Evolutionary conservation across 1,284 basidiomycete genomes (phyloP).

Genomic region (Sporisorium graminicola): DNA sequence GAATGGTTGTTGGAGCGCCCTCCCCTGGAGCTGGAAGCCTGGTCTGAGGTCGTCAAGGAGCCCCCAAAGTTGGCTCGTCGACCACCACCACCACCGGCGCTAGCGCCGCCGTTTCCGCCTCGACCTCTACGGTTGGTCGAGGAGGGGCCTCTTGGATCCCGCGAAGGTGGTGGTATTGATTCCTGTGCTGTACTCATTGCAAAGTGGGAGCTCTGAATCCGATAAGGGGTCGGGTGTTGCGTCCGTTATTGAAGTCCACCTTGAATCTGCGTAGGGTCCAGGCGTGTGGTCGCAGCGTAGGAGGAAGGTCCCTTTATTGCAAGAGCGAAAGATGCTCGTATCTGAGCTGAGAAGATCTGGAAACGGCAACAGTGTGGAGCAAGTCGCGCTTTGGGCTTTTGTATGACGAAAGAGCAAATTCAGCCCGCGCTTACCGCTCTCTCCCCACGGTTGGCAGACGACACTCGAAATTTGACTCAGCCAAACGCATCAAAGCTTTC

Average conservation of each 20-base stretch:
- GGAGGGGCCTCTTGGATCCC: conserved; percentile 12
- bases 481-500: background rate
- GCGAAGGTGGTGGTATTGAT: conserved; percentile 15
- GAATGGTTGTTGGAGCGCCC: conserved; percentile 17
- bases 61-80: conserved; percentile 56
- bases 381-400: no score
- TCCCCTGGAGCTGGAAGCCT: conserved; percentile 1
- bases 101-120: conserved; percentile 3
- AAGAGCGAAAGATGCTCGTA: background rate
- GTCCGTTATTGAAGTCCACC: background rate
- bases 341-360: background rate
- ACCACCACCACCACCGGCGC: conserved; percentile 13
- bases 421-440: background rate
- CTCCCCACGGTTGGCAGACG: conserved; percentile 4
- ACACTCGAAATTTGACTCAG: conserved; percentile 9
- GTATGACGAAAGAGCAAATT: conserved; percentile 5
- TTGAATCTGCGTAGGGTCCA: no score
- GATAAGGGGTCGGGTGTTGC: background rate
- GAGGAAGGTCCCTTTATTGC: background rate
- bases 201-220: background rate
- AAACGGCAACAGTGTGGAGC: background rate
- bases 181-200: conserved; percentile 26
- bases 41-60: conserved; percentile 27
- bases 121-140: conserved; percentile 18
- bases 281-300: background rate